Evolutionary conservation across 1,139 yeast species (phyloP).

Genomic region (Protomyces macrosporus): DNA sequence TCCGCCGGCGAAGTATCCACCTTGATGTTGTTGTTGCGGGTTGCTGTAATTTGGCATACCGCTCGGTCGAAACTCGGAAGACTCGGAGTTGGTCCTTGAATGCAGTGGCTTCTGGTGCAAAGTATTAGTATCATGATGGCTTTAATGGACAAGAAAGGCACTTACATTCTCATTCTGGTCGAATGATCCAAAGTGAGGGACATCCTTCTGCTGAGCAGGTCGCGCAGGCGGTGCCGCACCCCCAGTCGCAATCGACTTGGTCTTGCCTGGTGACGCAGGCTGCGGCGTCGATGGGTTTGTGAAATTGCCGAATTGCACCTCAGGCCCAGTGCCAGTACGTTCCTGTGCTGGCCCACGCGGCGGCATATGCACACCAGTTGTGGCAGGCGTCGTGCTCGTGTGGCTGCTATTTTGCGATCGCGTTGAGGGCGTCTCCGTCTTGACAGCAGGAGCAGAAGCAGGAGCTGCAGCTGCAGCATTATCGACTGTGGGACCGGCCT

Average conservation of each 20-base stretch:
- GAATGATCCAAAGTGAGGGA: slow-evolving; percentile 22
- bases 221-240: slow-evolving; percentile 15
- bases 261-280: slow-evolving; percentile 3
- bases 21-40: background rate
- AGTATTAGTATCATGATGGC: background rate
- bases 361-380: slow-evolving; percentile 20
- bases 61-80: slow-evolving; percentile 13
- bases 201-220: slow-evolving; percentile 5
- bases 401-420: slow-evolving; percentile 4
- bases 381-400: background rate
- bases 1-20: background rate
- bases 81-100: slow-evolving; percentile 10
- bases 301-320: slow-evolving; percentile 19
- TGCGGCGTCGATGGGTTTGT: slow-evolving; percentile 1
- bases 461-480: no score
- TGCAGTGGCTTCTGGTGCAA: background rate
- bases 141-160: background rate
- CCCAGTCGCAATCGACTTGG: slow-evolving; percentile 8
- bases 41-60: background rate
- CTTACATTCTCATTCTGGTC: background rate
- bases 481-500: no score
- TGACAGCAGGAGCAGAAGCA: no score
- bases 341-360: slow-evolving; percentile 3
- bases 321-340: background rate
- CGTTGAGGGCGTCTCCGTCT: background rate